Conservation (phyloP, 495 filamentous ascomycete species). For the Wilcoxina mikolae region DNA sequence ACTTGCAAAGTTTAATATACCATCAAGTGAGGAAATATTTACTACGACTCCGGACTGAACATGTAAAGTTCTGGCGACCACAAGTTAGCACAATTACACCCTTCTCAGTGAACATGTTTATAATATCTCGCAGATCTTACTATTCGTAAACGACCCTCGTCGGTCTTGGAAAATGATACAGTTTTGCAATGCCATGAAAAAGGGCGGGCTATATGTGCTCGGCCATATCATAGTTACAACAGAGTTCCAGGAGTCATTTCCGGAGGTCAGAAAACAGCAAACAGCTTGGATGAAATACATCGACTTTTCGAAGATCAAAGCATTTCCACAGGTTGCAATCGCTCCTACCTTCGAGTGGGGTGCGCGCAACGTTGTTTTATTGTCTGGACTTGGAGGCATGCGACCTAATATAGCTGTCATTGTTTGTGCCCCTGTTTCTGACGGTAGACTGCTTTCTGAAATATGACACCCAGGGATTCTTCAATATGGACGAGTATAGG, state of each 20-base stretch:
- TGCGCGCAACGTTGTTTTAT: constrained; percentile 64
- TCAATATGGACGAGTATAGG: constrained; percentile 59
- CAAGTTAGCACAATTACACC: constrained; percentile 31
- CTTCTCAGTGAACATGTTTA: background rate
- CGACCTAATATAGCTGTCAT: constrained; percentile 72
- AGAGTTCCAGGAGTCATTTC: constrained; percentile 62
- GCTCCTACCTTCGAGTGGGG: constrained; percentile 78
- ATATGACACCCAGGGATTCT: constrained; percentile 36
- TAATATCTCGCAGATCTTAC: constrained; percentile 42
- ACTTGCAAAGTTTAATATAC: constrained; percentile 51
- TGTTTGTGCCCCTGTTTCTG: background rate
- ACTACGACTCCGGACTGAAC: constrained; percentile 64
- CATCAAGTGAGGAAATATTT: constrained; percentile 86
- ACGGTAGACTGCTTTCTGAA: background rate
- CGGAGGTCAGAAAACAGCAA: constrained; percentile 69
- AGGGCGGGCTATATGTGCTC: constrained; percentile 69
- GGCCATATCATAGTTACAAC: constrained; percentile 77
- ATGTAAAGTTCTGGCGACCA: constrained; percentile 85
- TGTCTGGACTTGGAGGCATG: constrained; percentile 78
- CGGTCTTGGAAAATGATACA: constrained; percentile 67
- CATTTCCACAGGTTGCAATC: constrained; percentile 73
- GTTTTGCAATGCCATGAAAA: constrained; percentile 80
- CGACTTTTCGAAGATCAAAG: constrained; percentile 74
- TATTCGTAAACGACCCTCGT: constrained; percentile 70
- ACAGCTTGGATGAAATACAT: constrained; percentile 72